Evolutionary conservation across 1,284 basidiomycete species (phyloP).

Genomic region (Cryptococcus sp.): DNA sequence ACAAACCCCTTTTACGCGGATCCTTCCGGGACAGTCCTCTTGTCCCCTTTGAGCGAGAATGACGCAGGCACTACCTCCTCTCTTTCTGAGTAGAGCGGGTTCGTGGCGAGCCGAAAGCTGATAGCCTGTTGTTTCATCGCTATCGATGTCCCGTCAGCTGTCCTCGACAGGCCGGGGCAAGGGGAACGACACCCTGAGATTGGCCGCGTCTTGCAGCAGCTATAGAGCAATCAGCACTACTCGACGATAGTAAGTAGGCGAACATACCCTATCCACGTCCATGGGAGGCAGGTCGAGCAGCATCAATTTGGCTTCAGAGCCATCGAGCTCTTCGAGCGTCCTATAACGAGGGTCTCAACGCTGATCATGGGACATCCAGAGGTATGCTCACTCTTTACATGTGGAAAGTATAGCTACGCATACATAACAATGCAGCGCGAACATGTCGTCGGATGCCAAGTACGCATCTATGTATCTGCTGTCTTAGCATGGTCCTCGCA

Average conservation of each 20-base stretch:
- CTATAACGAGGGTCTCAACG: conserved; percentile 13
- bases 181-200: conserved; percentile 6
- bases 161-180: conserved; percentile 6
- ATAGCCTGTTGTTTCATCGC: no score
- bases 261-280: conserved; percentile 49
- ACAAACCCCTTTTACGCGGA: no score
- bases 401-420: conserved; percentile 50
- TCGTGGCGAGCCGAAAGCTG: no score
- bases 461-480: conserved; percentile 38
- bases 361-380: background rate
- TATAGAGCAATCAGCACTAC: background rate
- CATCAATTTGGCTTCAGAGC: conserved; percentile 50
- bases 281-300: conserved; percentile 50
- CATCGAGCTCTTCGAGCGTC: conserved; percentile 49
- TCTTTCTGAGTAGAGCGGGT: no score
- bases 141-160: background rate
- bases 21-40: no score
- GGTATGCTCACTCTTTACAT: conserved; percentile 45
- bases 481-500: no score
- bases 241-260: background rate
- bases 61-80: no score
- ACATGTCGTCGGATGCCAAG: conserved; percentile 49
- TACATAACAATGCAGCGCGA: conserved; percentile 50
- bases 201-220: conserved; percentile 8
- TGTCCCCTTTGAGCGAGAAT: no score